Evolutionary conservation across 148 eudicot genomes (phyloP).

Genomic region (Gaultheria prostrata): DNA sequence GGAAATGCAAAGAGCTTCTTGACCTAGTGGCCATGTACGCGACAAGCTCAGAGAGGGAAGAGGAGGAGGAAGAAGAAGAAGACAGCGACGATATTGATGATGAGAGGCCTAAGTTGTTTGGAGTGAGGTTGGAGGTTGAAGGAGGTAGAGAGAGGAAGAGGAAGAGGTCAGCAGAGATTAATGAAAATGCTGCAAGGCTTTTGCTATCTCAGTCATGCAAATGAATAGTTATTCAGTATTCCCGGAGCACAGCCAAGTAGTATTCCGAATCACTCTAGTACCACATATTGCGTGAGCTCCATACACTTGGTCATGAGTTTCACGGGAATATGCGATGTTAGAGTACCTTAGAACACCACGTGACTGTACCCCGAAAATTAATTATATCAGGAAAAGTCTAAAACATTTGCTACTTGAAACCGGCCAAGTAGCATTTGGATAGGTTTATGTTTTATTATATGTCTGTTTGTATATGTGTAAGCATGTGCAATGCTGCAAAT

Average conservation of each 20-base stretch:
- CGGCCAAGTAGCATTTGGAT: background rate
- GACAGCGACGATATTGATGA: constrained; percentile 19
- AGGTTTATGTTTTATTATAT: background rate
- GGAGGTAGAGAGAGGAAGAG: constrained; percentile 49
- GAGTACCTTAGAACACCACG: too few species aligned
- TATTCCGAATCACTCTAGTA: too few species aligned
- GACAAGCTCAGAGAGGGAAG: background rate
- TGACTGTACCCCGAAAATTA: too few species aligned
- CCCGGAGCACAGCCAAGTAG: too few species aligned
- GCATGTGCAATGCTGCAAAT: background rate
- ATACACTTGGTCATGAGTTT: too few species aligned
- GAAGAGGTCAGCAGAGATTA: constrained; percentile 37
- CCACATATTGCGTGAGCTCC: too few species aligned
- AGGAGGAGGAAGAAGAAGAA: constrained; percentile 15
- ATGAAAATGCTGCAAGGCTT: constrained; percentile 28
- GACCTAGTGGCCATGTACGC: constrained; percentile 48
- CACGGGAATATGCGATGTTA: too few species aligned
- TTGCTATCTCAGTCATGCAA: constrained; percentile 54
- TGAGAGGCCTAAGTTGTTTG: constrained; percentile 59
- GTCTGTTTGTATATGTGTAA: background rate
- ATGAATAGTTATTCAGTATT: too few species aligned
- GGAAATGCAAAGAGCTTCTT: constrained; percentile 68
- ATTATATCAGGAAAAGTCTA: background rate
- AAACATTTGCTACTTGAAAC: background rate
- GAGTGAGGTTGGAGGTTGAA: constrained; percentile 60